Conservation (phyloP, 805 yeast species). For the Blastobotrys parvus region DNA sequence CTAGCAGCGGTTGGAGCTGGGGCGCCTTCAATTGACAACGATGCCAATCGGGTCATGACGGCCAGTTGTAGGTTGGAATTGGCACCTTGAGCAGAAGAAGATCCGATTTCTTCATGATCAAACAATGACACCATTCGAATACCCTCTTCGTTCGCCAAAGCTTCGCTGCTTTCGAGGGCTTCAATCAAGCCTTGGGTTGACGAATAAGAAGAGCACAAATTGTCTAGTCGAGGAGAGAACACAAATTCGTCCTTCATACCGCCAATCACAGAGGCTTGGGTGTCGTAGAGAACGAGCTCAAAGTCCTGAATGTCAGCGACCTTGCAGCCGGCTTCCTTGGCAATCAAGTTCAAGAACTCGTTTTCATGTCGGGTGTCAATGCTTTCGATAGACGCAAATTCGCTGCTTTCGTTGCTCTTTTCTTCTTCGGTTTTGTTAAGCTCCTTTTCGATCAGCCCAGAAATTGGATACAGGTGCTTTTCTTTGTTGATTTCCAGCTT, state of each 20-base stretch:
- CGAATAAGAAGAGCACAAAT: slow-evolving; percentile 78
- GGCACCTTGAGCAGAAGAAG: slow-evolving; percentile 93
- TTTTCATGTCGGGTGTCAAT: slow-evolving; percentile 60
- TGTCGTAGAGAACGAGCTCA: slow-evolving; percentile 77
- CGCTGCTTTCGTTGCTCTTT: slow-evolving; percentile 12
- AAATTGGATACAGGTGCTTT: slow-evolving; percentile 76
- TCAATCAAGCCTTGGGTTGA: slow-evolving; percentile 64
- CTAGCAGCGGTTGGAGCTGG: slow-evolving; percentile 22
- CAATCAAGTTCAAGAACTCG: slow-evolving; percentile 60
- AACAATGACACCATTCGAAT: slow-evolving; percentile 73
- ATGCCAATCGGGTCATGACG: slow-evolving; percentile 59
- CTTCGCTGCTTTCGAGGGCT: slow-evolving; percentile 31
- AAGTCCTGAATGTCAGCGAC: slow-evolving; percentile 72
- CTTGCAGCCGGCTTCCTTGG: slow-evolving; percentile 43
- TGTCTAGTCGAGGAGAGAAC: slow-evolving; percentile 86
- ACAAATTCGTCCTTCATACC: slow-evolving; percentile 87
- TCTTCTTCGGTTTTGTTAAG: slow-evolving; percentile 25
- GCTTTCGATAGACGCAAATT: slow-evolving; percentile 8
- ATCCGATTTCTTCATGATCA: slow-evolving; percentile 96
- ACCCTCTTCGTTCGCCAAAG: slow-evolving; percentile 42
- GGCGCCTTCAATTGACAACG: slow-evolving; percentile 33
- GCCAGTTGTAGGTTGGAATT: slow-evolving; percentile 85
- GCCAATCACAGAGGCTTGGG: slow-evolving; percentile 75
- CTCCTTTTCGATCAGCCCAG: slow-evolving; percentile 46
- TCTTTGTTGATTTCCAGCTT: slow-evolving; percentile 88